Evolutionary conservation across 2,329 filamentous ascomycete species (phyloP).

Genomic region (Epichloe coenophiala): DNA sequence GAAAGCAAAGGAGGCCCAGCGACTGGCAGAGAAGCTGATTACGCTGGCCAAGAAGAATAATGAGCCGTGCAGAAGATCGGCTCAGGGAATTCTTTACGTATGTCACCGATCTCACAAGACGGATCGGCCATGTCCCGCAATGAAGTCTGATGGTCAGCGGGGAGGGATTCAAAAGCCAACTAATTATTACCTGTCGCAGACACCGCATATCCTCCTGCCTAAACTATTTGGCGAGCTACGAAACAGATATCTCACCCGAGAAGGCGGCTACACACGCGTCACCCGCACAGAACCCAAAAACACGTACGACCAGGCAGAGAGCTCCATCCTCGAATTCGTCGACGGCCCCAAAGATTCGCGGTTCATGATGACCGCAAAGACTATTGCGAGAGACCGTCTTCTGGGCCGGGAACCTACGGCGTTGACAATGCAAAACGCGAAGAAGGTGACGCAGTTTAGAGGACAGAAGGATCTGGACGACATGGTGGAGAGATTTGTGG

Average conservation of each 20-base stretch:
- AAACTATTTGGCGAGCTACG: constrained; percentile 81
- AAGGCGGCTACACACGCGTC: constrained; percentile 90
- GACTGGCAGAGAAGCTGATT: constrained; percentile 85
- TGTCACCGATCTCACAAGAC: constrained; percentile 14
- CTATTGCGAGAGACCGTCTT: constrained; percentile 52
- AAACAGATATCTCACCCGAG: constrained; percentile 62
- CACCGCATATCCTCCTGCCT: constrained; percentile 55
- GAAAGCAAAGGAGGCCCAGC: constrained; percentile 95
- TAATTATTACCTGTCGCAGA: constrained; percentile 28
- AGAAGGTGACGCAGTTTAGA: constrained; percentile 71
- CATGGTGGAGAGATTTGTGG: constrained; percentile 37
- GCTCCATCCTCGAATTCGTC: constrained; percentile 86
- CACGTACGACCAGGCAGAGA: constrained; percentile 69
- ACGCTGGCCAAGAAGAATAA: constrained; percentile 90
- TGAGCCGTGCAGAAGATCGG: constrained; percentile 60
- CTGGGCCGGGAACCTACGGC: constrained; percentile 48
- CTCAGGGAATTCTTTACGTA: constrained; percentile 79
- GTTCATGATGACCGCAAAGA: constrained; percentile 84
- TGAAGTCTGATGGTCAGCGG: too few relatives aligned
- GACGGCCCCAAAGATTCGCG: constrained; percentile 90
- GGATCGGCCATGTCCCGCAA: too few relatives aligned
- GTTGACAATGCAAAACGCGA: constrained; percentile 63
- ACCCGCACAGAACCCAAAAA: constrained; percentile 83
- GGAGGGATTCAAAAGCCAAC: neutral
- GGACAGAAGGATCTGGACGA: constrained; percentile 56